phyloP scores from a whole-genome alignment of 306 rosid genomes.

The Fragaria nilgerrensis region DNA sequence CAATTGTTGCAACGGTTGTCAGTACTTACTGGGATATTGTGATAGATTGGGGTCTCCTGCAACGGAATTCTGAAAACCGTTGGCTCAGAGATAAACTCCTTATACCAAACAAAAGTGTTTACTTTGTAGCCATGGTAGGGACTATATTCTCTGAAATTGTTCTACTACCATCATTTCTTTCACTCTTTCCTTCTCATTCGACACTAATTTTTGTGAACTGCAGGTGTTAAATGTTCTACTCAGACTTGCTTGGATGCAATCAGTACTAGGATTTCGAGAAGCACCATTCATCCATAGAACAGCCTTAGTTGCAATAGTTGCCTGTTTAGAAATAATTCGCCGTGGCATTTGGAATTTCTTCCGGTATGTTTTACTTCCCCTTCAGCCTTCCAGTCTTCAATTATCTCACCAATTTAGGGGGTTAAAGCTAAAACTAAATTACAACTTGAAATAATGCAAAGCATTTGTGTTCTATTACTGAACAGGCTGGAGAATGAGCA shows the following conservation, averaged over 20 bases:
- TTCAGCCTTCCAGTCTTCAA: neutral
- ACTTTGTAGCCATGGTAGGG: conserved; percentile 59
- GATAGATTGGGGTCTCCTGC: conserved; percentile 59
- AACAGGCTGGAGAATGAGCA: conserved; percentile 64
- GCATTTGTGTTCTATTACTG: conserved; percentile 12
- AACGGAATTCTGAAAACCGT: conserved; percentile 45
- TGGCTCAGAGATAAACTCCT: conserved; percentile 78
- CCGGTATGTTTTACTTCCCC: conserved; percentile 43
- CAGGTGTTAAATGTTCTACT: conserved; percentile 67
- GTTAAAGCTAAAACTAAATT: neutral
- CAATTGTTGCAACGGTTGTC: conserved; percentile 37
- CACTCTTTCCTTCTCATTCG: neutral
- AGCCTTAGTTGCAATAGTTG: conserved; percentile 57
- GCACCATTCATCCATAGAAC: conserved; percentile 56
- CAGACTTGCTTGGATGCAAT: conserved; percentile 76
- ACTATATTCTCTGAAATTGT: neutral
- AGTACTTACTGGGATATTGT: conserved; percentile 60
- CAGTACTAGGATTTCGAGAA: conserved; percentile 52
- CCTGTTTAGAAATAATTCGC: conserved; percentile 72
- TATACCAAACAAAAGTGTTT: conserved; percentile 46
- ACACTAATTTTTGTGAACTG: conserved; percentile 13
- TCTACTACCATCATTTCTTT: neutral
- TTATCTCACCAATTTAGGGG: neutral
- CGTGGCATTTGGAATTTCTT: conserved; percentile 92
- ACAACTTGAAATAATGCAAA: neutral